phyloP scores from a whole-genome alignment of 495 filamentous ascomycete species.

The Bacidia gigantensis region DNA sequence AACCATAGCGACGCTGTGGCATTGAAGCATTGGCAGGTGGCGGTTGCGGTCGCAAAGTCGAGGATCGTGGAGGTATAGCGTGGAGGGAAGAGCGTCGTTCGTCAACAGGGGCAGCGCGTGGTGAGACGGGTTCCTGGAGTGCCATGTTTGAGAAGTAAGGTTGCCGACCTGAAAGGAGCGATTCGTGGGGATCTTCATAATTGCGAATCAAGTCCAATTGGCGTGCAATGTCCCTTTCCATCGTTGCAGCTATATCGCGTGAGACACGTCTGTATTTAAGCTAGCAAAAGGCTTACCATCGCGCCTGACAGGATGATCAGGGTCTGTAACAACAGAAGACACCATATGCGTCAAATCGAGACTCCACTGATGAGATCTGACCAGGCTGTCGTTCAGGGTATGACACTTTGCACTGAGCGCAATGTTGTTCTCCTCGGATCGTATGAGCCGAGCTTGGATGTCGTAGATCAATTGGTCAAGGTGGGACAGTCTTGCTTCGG shows the following conservation, averaged over 20 bases:
- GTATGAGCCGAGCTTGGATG: constrained; percentile 55
- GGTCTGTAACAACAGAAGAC: constrained; percentile 54
- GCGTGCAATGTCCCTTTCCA: constrained; percentile 76
- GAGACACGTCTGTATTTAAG: neutral
- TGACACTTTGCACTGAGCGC: constrained; percentile 70
- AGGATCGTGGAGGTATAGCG: constrained; percentile 34
- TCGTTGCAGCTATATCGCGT: constrained; percentile 46
- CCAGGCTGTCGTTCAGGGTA: constrained; percentile 65
- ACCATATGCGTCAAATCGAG: constrained; percentile 65
- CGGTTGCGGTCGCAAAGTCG: constrained; percentile 59
- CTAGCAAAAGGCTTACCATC: constrained; percentile 32
- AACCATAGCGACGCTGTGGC: constrained; percentile 31
- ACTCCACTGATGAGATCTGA: constrained; percentile 64
- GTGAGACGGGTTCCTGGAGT: constrained; percentile 70
- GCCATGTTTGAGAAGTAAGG: constrained; percentile 61
- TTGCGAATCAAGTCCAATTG: constrained; percentile 58
- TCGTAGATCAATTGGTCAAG: constrained; percentile 79
- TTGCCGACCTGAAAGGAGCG: constrained; percentile 58
- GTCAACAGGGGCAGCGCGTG: constrained; percentile 76
- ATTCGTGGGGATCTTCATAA: constrained; percentile 67
- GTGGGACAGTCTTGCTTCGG: constrained; percentile 58
- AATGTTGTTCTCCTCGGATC: constrained; percentile 72
- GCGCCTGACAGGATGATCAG: constrained; percentile 41
- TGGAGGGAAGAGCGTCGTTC: constrained; percentile 47
- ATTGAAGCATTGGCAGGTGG: constrained; percentile 40